These are phyloP conservation scores for Wickerhamomyces mucosus DNA, from an alignment of 805 yeast species.

Conservation along the genomic window DNA sequence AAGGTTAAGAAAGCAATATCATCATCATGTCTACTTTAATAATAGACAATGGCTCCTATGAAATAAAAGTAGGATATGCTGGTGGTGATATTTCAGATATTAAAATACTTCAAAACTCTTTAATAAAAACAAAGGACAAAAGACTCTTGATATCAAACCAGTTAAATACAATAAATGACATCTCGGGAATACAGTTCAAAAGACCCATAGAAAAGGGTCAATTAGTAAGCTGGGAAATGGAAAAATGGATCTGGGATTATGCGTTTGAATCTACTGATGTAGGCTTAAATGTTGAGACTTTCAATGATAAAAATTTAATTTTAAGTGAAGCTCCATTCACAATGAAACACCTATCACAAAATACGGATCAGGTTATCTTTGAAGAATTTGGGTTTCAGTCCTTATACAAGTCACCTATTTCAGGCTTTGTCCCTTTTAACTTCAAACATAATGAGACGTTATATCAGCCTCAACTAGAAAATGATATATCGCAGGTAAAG, in stretches of 20 bases:
- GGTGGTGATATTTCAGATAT: constrained; percentile 21
- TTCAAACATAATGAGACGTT: constrained; percentile 19
- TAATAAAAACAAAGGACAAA: constrained; percentile 71
- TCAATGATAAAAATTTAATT: constrained; percentile 41
- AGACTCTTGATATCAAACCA: constrained; percentile 66
- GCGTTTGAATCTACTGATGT: constrained; percentile 25
- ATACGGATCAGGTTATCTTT: constrained; percentile 85
- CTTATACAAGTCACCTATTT: constrained; percentile 57
- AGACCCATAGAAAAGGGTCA: constrained; percentile 89
- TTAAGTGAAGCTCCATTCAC: constrained; percentile 78
- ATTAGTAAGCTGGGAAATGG: constrained; percentile 82
- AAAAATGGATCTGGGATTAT: constrained; percentile 86
- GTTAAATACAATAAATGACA: constrained; percentile 52
- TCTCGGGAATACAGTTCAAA: constrained; percentile 61
- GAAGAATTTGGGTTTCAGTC: constrained; percentile 83
- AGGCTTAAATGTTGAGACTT: constrained; percentile 36
- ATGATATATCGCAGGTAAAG: constrained; percentile 9
- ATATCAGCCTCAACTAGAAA: constrained; percentile 17
- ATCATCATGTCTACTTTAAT: constrained; percentile 40
- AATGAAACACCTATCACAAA: constrained; percentile 69
- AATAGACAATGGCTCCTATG: constrained; percentile 86
- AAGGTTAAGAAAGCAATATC: too few relatives aligned
- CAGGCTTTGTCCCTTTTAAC: constrained; percentile 57
- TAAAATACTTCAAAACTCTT: constrained; percentile 58
- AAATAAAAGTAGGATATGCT: constrained; percentile 56